phyloP scores from a whole-genome alignment of 2,329 filamentous ascomycete genomes.

The Aspergillus sp. region DNA sequence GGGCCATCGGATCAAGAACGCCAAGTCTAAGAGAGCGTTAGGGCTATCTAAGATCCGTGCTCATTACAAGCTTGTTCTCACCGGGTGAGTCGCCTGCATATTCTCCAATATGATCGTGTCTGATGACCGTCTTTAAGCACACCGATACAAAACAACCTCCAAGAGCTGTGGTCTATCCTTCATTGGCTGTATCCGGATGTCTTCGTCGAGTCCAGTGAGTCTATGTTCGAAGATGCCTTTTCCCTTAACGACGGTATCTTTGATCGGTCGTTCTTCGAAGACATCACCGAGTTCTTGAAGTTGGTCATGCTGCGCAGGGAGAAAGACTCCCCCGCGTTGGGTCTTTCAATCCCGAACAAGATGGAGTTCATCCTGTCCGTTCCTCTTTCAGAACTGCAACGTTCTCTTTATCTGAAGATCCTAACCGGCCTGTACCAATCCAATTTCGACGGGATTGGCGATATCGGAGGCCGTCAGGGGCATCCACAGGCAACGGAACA shows the following conservation, averaged over 20 bases:
- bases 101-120: background rate
- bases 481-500: too few relatives aligned
- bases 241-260: constrained; percentile 56
- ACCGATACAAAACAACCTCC: constrained; percentile 59
- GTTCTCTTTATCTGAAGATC: constrained; percentile 58
- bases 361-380: constrained; percentile 58
- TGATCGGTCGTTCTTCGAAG: constrained; percentile 53
- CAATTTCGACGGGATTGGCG: constrained; percentile 36
- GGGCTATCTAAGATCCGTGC: constrained; percentile 45
- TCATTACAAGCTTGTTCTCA: constrained; percentile 52
- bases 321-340: constrained; percentile 55
- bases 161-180: constrained; percentile 58
- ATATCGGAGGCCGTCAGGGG: background rate
- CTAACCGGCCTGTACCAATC: constrained; percentile 54
- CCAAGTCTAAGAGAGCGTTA: constrained; percentile 43
- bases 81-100: constrained; percentile 29
- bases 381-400: constrained; percentile 58
- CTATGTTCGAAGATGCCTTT: constrained; percentile 56
- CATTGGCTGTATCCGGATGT: constrained; percentile 61
- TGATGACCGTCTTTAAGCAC: constrained; percentile 33
- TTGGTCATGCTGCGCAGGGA: constrained; percentile 60
- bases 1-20: constrained; percentile 55
- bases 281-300: constrained; percentile 53
- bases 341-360: constrained; percentile 56
- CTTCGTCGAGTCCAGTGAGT: constrained; percentile 51